Conservation (phyloP, 75 land plant genomes). For the Chamaecyparis obtusa region DNA sequence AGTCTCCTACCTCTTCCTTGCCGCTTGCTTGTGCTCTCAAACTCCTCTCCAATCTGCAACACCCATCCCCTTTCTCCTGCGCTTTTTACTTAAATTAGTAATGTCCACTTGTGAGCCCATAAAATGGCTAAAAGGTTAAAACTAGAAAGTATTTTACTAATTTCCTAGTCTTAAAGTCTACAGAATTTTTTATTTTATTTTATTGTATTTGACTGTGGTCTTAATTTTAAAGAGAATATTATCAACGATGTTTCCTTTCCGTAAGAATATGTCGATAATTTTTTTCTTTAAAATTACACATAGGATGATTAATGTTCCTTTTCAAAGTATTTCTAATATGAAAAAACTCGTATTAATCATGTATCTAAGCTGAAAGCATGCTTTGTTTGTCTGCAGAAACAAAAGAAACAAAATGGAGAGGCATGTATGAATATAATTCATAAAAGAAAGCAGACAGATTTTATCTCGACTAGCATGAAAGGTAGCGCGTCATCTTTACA, state of each 20-base stretch:
- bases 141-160: background rate
- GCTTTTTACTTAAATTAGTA: background rate
- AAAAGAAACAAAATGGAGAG: background rate
- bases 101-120: background rate
- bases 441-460: conserved; percentile 10
- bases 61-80: too few relatives aligned
- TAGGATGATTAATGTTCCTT: background rate
- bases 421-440: background rate
- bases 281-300: background rate
- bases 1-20: too few relatives aligned
- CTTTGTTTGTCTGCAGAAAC: conserved; percentile 1
- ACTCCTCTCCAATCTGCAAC: too few relatives aligned
- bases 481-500: background rate
- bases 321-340: background rate
- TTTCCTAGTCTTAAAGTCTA: background rate
- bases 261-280: background rate
- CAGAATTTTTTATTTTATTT: background rate
- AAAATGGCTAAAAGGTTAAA: background rate
- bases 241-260: background rate
- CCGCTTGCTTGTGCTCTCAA: too few relatives aligned
- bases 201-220: background rate
- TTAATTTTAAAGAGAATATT: background rate
- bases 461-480: background rate
- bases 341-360: background rate
- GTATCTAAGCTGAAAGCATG: background rate